Conservation (phyloP, 2,329 filamentous ascomycete genomes). For the Xylariaceae sp. region DNA sequence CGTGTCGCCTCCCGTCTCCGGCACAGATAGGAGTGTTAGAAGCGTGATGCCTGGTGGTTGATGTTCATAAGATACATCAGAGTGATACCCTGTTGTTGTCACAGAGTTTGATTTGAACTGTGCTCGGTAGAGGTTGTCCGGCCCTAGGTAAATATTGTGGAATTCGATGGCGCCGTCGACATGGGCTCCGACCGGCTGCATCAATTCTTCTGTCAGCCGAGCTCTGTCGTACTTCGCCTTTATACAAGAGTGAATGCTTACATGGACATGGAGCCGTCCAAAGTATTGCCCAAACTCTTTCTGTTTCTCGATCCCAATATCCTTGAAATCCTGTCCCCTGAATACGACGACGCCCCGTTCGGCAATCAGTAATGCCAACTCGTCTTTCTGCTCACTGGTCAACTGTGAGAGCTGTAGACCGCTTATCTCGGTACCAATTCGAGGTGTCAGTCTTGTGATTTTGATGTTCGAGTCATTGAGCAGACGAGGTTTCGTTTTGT, state of each 20-base stretch:
- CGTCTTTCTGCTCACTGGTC: slow-evolving; percentile 25
- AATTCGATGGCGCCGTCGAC: slow-evolving; percentile 41
- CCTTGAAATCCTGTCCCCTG: slow-evolving; percentile 31
- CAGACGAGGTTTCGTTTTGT: slow-evolving; percentile 40
- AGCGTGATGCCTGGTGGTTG: slow-evolving; percentile 40
- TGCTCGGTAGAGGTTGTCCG: slow-evolving; percentile 40
- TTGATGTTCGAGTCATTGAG: slow-evolving; percentile 26
- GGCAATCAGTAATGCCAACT: slow-evolving; percentile 24
- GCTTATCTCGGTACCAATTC: slow-evolving; percentile 25
- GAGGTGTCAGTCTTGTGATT: slow-evolving; percentile 24
- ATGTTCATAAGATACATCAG: slow-evolving; percentile 41
- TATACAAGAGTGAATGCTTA: slow-evolving; percentile 16
- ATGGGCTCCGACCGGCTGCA: slow-evolving; percentile 39
- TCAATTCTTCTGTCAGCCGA: background rate
- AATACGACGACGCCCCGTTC: slow-evolving; percentile 28
- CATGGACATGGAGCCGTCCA: slow-evolving; percentile 37
- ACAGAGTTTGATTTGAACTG: slow-evolving; percentile 33
- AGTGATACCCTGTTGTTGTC: slow-evolving; percentile 37
- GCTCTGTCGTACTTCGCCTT: no score
- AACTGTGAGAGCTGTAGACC: slow-evolving; percentile 27
- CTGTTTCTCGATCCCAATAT: slow-evolving; percentile 35
- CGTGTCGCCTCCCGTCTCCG: slow-evolving; percentile 36
- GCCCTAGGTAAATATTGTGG: slow-evolving; percentile 45
- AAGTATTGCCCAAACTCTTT: slow-evolving; percentile 38
- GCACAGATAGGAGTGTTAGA: slow-evolving; percentile 35